Conservation (phyloP, 1,139 yeast species). For the Hemisphaericaspora subhashii region DNA sequence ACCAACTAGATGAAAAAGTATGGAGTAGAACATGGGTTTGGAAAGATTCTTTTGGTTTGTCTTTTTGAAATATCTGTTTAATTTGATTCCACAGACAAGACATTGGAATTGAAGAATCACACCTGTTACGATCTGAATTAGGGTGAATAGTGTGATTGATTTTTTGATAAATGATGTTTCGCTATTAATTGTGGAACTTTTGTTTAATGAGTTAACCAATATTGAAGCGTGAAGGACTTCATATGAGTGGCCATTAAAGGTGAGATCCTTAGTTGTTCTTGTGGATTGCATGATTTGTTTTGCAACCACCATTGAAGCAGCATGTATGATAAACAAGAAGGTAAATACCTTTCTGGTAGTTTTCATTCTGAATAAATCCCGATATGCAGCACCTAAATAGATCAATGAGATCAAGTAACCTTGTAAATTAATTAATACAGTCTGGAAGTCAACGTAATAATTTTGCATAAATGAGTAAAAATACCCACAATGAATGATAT, state of each 20-base stretch:
- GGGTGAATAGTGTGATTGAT: slow-evolving; percentile 1
- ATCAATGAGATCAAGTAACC: slow-evolving; percentile 8
- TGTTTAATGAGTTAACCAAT: slow-evolving; percentile 12
- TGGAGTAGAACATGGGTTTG: slow-evolving; percentile 9
- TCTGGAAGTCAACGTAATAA: slow-evolving; percentile 8
- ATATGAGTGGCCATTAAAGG: slow-evolving; percentile 8
- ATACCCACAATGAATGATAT: not conserved
- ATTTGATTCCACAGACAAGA: slow-evolving; percentile 8
- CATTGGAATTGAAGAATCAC: slow-evolving; percentile 8
- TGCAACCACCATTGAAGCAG: slow-evolving; percentile 4
- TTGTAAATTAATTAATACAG: slow-evolving; percentile 9
- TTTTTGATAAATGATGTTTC: slow-evolving; percentile 1
- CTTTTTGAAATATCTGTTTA: slow-evolving; percentile 7
- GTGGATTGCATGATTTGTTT: slow-evolving; percentile 3
- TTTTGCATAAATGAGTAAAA: slow-evolving; percentile 5
- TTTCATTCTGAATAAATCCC: slow-evolving; percentile 5
- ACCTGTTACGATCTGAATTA: slow-evolving; percentile 4
- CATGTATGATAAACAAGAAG: slow-evolving; percentile 6
- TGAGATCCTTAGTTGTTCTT: slow-evolving; percentile 5
- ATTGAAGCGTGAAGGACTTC: slow-evolving; percentile 13
- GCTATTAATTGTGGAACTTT: slow-evolving; percentile 1
- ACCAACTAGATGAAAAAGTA: slow-evolving; percentile 12
- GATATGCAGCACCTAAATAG: slow-evolving; percentile 13
- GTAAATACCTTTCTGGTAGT: slow-evolving; percentile 4
- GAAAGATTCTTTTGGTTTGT: slow-evolving; percentile 2